Percentiles rank a stretch among this genome's conserved stretches.
phyloP scores from a whole-genome alignment of 768 basidiomycete species.

The Naganishia kalamii region DNA sequence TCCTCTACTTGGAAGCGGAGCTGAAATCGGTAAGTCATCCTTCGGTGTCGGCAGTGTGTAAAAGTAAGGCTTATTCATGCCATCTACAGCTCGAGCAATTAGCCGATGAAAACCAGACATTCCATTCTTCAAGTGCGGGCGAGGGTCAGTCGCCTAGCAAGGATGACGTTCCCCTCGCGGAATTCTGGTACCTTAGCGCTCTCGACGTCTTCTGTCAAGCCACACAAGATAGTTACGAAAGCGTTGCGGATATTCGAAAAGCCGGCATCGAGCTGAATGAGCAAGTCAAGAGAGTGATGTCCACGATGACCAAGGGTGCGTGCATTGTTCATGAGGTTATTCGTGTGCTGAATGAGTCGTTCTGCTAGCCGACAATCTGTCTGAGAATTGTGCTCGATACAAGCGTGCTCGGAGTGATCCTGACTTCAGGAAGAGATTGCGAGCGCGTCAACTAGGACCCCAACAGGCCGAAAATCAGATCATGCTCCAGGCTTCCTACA shows the following conservation, averaged over 20 bases:
- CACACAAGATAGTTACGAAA: slow-evolving; percentile 48
- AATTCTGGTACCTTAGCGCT: slow-evolving; percentile 57
- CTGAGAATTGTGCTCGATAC: slow-evolving; percentile 63
- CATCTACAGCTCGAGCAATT: slow-evolving; percentile 50
- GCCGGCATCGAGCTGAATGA: slow-evolving; percentile 56
- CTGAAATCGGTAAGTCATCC: slow-evolving; percentile 16
- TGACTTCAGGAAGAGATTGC: slow-evolving; percentile 69
- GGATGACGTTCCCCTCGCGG: slow-evolving; percentile 42
- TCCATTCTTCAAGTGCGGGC: slow-evolving; percentile 33
- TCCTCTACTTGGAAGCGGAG: slow-evolving; percentile 12
- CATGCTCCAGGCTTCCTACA: slow-evolving; percentile 63
- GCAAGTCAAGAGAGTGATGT: slow-evolving; percentile 39
- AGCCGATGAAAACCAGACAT: slow-evolving; percentile 49
- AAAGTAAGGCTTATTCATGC: not conserved
- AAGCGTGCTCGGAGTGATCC: slow-evolving; percentile 59
- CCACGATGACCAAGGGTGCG: slow-evolving; percentile 43
- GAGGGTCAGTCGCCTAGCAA: slow-evolving; percentile 19
- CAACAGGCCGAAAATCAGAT: slow-evolving; percentile 78
- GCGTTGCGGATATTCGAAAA: slow-evolving; percentile 31
- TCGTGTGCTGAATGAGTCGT: not conserved
- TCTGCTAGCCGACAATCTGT: slow-evolving; percentile 53
- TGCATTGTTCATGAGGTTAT: not conserved
- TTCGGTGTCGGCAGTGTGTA: not conserved
- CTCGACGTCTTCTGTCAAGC: slow-evolving; percentile 54
- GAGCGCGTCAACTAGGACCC: slow-evolving; percentile 70